Evolutionary conservation across 2,329 filamentous ascomycete genomes (phyloP).

Genomic region (Akanthomyces uredinophilus): DNA sequence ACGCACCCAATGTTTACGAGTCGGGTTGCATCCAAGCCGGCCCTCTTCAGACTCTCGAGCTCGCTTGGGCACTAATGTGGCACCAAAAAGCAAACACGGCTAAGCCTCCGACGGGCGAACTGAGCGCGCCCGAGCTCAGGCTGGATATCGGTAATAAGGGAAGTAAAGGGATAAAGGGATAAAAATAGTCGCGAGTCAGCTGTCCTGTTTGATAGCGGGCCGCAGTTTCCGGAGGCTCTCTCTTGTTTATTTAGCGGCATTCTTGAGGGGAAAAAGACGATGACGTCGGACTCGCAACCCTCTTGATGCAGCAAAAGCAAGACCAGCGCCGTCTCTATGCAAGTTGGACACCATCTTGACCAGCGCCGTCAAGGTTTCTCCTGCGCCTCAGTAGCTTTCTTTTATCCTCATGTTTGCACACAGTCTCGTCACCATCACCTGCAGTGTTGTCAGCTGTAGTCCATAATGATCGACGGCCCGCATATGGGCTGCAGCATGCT

Average conservation of each 20-base stretch:
- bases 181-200: neutral
- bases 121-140: neutral
- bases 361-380: neutral
- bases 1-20: neutral
- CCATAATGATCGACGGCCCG: neutral
- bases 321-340: neutral
- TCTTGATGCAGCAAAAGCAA: neutral
- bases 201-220: no score
- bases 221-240: no score
- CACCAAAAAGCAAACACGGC: neutral
- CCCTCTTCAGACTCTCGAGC: neutral
- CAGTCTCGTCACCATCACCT: neutral
- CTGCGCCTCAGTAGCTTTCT: neutral
- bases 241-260: no score
- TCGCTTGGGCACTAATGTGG: neutral
- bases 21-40: neutral
- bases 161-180: neutral
- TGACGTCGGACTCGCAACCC: no score
- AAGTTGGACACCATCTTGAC: neutral
- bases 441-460: neutral
- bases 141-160: neutral
- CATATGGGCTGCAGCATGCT: neutral
- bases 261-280: no score
- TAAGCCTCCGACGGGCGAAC: neutral
- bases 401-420: neutral